Evolutionary conservation across 2,329 filamentous ascomycete species (phyloP).

Genomic region (Diaporthe australafricana): DNA sequence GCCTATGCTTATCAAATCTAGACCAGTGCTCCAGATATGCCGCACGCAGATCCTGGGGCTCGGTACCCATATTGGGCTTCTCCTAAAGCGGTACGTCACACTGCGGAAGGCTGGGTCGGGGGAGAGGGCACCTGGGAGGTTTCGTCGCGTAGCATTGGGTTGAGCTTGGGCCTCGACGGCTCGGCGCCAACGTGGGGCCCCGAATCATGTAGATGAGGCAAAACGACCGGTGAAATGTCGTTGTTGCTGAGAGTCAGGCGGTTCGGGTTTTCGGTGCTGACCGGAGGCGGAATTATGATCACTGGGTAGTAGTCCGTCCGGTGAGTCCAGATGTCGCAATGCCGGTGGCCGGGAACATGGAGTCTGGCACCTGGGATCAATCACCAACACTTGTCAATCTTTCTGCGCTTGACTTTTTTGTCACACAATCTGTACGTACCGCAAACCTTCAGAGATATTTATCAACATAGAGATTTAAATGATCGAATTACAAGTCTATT

Average conservation of each 20-base stretch:
- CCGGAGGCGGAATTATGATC: not conserved
- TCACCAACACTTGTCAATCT: not conserved
- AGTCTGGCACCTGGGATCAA: not conserved
- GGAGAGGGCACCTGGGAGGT: not conserved
- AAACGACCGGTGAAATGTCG: slow-evolving; percentile 2
- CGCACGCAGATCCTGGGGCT: not conserved
- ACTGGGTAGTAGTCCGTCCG: not conserved
- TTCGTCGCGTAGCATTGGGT: slow-evolving; percentile 11
- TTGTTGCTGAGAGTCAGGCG: slow-evolving; percentile 1
- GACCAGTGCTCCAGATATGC: not conserved
- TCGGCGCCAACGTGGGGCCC: not conserved
- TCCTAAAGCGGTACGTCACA: not conserved
- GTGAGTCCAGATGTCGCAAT: too few relatives aligned
- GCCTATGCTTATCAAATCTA: slow-evolving; percentile 7
- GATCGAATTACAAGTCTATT: slow-evolving; percentile 9
- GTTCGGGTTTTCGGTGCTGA: not conserved
- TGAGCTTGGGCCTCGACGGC: not conserved
- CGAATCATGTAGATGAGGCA: slow-evolving; percentile 18
- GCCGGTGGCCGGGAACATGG: not conserved
- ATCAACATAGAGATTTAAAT: too few relatives aligned
- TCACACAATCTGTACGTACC: not conserved
- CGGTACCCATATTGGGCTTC: not conserved
- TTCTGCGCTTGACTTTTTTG: too few relatives aligned
- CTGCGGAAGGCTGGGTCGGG: not conserved
- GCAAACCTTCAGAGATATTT: too few relatives aligned